Base-by-base conservation (phyloP, 2,329 filamentous ascomycete genomes). In the Ophiocordyceps australis region DNA sequence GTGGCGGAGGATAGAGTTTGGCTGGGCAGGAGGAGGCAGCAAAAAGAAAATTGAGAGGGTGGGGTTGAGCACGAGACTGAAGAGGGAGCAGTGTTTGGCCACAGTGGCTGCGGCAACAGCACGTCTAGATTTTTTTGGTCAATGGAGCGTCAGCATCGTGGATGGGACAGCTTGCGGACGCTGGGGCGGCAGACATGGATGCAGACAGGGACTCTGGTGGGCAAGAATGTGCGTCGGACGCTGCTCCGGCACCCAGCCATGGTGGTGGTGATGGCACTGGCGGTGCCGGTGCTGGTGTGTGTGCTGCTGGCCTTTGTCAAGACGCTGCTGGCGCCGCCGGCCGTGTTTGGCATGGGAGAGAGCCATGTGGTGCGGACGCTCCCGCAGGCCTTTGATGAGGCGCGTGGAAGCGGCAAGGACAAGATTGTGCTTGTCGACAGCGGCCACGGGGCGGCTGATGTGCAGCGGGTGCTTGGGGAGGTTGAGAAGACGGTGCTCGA, bases 391-490 rank as follows among this genome's bases (percentile, higher is more conserved):
- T 59, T 92, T 17, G 42, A 49, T 13, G 52, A 54, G 15, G 67
- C 73, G 3, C 50, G 52, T 11, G 57, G 57, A 9, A 47, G 48
- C 15, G 69, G 71, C 12, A 63, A 78, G 34, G 51, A 77, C 36
- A 81, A 67, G 26, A 56, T 93, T 10, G 73, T 74, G 9, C 80
- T 94, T 29, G 72, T 92, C 30, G 76, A 91, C 44, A 82, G 70
- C 48, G 77, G 76, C 8, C 52, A 66, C 26, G 56, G 56, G 55
- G 74, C 69, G 8, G 80, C 79, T 11, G 62, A 74, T 28, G 83
- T 92, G 27, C 69, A 78, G 29, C 54, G 54, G 9, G 71, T 89
- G 12, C 81, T 92, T 32, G 56, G 65, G 33, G 45, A 52, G 3
- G 46, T 92, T 12, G 61, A 65, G 4, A 47, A 52, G n/a, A 54